Percentiles rank a stretch among this genome's conserved stretches.
phyloP scores from a whole-genome alignment of 495 filamentous ascomycete species.

The Tuber aestivum region DNA sequence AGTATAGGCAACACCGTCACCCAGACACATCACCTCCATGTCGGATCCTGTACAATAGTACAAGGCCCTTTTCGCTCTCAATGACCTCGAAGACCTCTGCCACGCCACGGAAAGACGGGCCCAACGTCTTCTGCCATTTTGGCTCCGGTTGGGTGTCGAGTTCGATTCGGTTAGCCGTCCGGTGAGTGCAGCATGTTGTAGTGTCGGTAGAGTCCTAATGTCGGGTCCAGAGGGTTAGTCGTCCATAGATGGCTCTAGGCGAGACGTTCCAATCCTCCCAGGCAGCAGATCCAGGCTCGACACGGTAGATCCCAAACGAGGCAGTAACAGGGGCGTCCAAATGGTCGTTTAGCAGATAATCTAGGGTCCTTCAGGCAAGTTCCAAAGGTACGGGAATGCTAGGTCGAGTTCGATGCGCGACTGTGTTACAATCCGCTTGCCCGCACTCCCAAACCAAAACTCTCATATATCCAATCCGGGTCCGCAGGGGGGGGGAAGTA shows the following conservation, averaged over 20 bases:
- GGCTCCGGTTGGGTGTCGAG: neutral
- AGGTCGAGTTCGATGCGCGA: neutral
- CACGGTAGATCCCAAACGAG: neutral
- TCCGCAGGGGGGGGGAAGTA: neutral
- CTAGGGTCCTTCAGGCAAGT: neutral
- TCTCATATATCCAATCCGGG: neutral
- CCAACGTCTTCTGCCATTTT: slow-evolving; percentile 3
- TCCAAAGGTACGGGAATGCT: neutral
- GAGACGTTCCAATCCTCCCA: neutral
- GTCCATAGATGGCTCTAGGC: neutral
- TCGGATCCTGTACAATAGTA: slow-evolving; percentile 1
- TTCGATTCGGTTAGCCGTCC: neutral
- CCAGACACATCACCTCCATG: neutral
- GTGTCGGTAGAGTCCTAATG: neutral
- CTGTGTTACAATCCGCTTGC: neutral
- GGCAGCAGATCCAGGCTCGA: neutral
- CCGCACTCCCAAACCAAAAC: neutral
- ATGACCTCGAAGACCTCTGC: slow-evolving; percentile 2
- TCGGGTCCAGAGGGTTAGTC: neutral
- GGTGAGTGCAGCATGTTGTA: neutral
- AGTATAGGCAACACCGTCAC: neutral
- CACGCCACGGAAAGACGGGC: slow-evolving; percentile 1
- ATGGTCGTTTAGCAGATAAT: neutral
- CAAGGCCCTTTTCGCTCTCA: slow-evolving; percentile 2
- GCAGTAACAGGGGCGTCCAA: neutral